Evolutionary conservation across 805 yeast species (phyloP).

Genomic region (Lipomyces oligophaga): DNA sequence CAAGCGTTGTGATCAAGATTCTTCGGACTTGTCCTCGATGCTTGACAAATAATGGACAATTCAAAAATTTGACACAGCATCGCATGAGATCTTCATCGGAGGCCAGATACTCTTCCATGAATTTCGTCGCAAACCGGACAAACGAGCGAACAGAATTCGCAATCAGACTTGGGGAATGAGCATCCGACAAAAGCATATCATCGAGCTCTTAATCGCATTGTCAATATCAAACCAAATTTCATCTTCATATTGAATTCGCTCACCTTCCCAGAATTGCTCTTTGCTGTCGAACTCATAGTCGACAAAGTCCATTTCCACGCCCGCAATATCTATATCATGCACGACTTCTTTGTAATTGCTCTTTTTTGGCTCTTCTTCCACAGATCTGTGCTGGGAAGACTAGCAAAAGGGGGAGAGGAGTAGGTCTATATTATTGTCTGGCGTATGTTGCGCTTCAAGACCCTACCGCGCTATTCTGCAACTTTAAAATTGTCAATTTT

Average conservation of each 20-base stretch:
- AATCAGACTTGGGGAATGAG: constrained; percentile 41
- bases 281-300: constrained; percentile 34
- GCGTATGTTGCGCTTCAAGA: too few relatives aligned
- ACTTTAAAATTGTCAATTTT: too few relatives aligned
- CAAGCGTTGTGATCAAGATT: constrained; percentile 38
- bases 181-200: constrained; percentile 45
- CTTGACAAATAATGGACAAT: constrained; percentile 54
- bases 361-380: too few relatives aligned
- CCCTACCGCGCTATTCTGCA: too few relatives aligned
- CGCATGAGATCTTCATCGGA: constrained; percentile 40
- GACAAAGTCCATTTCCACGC: constrained; percentile 31
- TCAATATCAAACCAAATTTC: constrained; percentile 40
- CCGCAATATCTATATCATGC: too few relatives aligned
- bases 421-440: too few relatives aligned
- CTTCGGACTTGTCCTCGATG: constrained; percentile 45
- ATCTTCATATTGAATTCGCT: constrained; percentile 4
- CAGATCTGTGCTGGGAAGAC: too few relatives aligned
- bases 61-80: constrained; percentile 45
- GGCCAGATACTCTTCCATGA: constrained; percentile 32
- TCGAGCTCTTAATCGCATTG: constrained; percentile 56
- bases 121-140: constrained; percentile 31
- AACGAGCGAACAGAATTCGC: constrained; percentile 32
- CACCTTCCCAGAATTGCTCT: constrained; percentile 37
- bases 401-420: too few relatives aligned
- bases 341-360: too few relatives aligned